These are phyloP conservation scores for Manihot esculenta DNA, from an alignment of 441 rosid genomes.

Conservation along the genomic window DNA sequence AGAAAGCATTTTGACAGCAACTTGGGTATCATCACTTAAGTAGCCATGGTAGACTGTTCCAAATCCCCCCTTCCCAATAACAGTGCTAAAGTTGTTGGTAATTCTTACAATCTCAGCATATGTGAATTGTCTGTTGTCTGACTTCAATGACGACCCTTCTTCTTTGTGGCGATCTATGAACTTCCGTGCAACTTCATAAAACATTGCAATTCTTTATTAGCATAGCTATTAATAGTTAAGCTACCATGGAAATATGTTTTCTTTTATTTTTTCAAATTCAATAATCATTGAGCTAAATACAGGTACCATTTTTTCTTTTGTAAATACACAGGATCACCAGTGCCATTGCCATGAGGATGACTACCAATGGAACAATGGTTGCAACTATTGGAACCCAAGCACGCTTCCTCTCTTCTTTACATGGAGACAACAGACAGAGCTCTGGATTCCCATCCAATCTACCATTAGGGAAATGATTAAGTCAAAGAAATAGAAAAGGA, in stretches of 20 bases:
- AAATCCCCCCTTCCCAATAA: slow-evolving; percentile 43
- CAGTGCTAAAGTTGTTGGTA: slow-evolving; percentile 31
- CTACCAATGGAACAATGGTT: slow-evolving; percentile 23
- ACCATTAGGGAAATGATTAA: slow-evolving; percentile 4
- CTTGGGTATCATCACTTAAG: slow-evolving; percentile 29
- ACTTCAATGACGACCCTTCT: slow-evolving; percentile 22
- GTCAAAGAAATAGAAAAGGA: background rate
- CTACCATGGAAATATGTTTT: background rate
- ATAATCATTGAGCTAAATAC: background rate
- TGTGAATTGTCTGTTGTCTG: slow-evolving; percentile 31
- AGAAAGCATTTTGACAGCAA: slow-evolving; percentile 49
- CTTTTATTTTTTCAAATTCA: background rate
- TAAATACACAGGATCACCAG: slow-evolving; percentile 28
- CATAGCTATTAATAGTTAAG: background rate
- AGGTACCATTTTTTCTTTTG: slow-evolving; percentile 31
- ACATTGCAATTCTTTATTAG: background rate
- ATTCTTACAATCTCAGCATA: slow-evolving; percentile 31
- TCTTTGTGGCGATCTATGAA: slow-evolving; percentile 3
- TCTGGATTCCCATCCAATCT: slow-evolving; percentile 49
- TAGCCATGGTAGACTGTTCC: slow-evolving; percentile 42
- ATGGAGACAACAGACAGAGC: slow-evolving; percentile 42
- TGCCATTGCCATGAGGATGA: slow-evolving; percentile 35
- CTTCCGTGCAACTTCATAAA: slow-evolving; percentile 9
- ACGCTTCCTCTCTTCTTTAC: slow-evolving; percentile 33
- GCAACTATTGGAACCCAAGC: slow-evolving; percentile 39